Conservation (phyloP, 106 monocot genomes). For the Platanthera zijinensis region DNA sequence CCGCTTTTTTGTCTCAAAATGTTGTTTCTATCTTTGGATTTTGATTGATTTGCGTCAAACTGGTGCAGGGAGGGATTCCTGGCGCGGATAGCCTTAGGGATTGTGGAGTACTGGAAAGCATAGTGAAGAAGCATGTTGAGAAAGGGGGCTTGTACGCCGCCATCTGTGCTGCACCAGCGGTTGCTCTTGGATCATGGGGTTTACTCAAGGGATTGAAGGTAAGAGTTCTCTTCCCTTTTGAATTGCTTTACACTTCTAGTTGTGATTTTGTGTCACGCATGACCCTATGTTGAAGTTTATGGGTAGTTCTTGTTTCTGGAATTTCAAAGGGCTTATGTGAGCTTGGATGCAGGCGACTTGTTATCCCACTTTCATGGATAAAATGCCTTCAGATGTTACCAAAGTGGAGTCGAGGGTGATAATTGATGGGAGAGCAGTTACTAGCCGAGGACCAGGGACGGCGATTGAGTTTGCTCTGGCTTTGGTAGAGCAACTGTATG, state of each 20-base stretch:
- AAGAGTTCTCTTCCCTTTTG: neutral
- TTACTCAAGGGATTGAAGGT: conserved; percentile 73
- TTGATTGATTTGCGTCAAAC: neutral
- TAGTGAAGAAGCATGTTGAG: conserved; percentile 62
- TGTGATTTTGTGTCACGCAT: neutral
- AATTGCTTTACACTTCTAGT: neutral
- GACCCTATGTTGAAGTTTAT: neutral
- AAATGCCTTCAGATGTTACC: conserved; percentile 45
- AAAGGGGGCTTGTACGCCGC: conserved; percentile 61
- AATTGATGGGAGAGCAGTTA: conserved; percentile 53
- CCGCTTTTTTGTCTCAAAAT: neutral
- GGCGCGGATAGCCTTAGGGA: conserved; percentile 59
- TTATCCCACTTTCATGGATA: conserved; percentile 78
- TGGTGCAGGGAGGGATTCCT: conserved; percentile 69
- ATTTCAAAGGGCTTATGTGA: neutral
- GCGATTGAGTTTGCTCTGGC: conserved; percentile 63
- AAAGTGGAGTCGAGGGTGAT: conserved; percentile 61
- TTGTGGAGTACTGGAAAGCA: conserved; percentile 37
- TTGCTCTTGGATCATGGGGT: conserved; percentile 80
- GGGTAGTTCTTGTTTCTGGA: neutral
- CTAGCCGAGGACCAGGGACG: conserved; percentile 79
- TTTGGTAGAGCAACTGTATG: conserved; percentile 71
- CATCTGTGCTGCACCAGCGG: conserved; percentile 79
- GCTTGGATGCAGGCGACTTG: conserved; percentile 48
- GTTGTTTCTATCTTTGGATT: neutral